Conservation (phyloP, 106 monocot genomes). For the Acorus calamus region DNA sequence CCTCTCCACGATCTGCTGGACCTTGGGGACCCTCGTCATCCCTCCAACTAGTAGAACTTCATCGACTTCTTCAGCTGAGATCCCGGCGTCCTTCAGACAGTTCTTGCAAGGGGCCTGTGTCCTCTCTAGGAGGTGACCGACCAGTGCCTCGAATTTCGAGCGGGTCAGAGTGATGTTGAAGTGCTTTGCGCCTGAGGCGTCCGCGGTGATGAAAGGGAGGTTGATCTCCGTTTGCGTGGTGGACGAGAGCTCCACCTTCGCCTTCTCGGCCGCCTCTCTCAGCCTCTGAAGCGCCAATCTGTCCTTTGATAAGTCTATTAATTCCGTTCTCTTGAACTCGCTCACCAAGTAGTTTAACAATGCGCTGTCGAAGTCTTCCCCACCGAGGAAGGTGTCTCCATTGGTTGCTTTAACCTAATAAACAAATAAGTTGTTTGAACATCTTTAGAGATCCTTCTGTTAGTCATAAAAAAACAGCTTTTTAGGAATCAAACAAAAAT, state of each 20-base stretch:
- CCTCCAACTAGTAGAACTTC: constrained; percentile 47
- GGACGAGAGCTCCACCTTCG: constrained; percentile 44
- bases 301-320: constrained; percentile 34
- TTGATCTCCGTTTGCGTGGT: constrained; percentile 38
- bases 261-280: constrained; percentile 47
- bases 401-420: constrained; percentile 36
- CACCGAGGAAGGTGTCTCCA: constrained; percentile 35
- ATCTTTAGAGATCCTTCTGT: too few species aligned
- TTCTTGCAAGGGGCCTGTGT: constrained; percentile 35
- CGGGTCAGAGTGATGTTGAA: constrained; percentile 40
- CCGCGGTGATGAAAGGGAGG: constrained; percentile 48
- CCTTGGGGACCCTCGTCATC: constrained; percentile 46
- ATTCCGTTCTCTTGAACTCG: constrained; percentile 34
- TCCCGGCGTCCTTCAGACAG: constrained; percentile 38
- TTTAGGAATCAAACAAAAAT: background rate
- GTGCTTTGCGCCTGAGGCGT: constrained; percentile 42
- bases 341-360: constrained; percentile 33
- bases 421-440: too few species aligned
- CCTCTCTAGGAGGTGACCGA: constrained; percentile 31
- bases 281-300: constrained; percentile 34
- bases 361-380: constrained; percentile 34
- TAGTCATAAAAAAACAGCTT: background rate
- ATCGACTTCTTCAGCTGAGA: constrained; percentile 33
- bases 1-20: constrained; percentile 27
- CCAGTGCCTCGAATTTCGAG: constrained; percentile 40